These are phyloP conservation scores for Perilla frutescens DNA, from an alignment of 257 asterid species.

Conservation along the genomic window DNA sequence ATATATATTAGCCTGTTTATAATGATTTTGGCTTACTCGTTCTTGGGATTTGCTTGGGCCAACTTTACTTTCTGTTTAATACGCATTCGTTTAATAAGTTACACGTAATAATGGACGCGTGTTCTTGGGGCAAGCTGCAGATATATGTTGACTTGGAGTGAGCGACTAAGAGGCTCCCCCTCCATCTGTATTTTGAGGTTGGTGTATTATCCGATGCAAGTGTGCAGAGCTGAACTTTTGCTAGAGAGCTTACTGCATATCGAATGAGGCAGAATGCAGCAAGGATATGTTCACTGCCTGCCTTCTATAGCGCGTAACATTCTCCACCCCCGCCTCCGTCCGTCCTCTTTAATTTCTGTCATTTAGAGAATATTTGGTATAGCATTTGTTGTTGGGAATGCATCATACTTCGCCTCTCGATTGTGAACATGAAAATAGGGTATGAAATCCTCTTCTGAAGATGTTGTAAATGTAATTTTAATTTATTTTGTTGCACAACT, in stretches of 20 bases:
- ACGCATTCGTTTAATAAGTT: background rate
- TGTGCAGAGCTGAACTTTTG: background rate
- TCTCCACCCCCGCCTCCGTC: too few species aligned
- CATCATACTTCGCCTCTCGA: background rate
- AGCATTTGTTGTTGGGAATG: background rate
- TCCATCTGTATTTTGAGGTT: conserved; percentile 25
- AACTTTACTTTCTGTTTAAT: background rate
- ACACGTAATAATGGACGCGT: conserved; percentile 6
- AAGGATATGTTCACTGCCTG: background rate
- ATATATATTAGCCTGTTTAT: background rate
- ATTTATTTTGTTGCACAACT: background rate
- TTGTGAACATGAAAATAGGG: too few species aligned
- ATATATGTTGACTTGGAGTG: conserved; percentile 54
- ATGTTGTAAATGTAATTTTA: conserved; percentile 28
- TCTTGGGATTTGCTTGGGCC: background rate
- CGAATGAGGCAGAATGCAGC: conserved; percentile 15
- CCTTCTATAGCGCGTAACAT: background rate
- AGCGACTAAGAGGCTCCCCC: conserved; percentile 32
- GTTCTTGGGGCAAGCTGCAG: conserved; percentile 43
- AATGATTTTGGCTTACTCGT: background rate
- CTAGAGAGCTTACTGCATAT: conserved; percentile 22
- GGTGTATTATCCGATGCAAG: conserved; percentile 8
- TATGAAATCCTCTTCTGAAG: background rate
- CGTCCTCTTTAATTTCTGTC: too few species aligned
- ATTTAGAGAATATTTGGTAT: too few species aligned